Percentiles rank a stretch among this genome's conserved stretches.
Evolutionary conservation across 1,284 basidiomycete genomes (phyloP).

Genomic region (Pascua sp.): DNA sequence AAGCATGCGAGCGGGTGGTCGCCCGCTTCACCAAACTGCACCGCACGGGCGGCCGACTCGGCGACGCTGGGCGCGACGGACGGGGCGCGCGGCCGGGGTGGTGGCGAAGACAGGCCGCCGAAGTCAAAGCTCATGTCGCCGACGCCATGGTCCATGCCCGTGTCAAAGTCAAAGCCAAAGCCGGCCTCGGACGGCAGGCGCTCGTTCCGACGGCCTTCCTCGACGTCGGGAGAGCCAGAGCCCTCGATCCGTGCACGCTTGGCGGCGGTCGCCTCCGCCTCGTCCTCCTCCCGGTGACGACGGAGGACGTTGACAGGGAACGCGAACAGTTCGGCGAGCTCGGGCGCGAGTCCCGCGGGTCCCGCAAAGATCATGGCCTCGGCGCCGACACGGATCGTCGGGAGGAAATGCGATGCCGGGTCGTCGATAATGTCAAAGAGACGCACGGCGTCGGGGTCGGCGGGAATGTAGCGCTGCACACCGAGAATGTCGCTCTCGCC

Average conservation of each 20-base stretch:
- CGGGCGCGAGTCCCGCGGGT: conserved; percentile 64
- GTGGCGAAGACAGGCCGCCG: background rate
- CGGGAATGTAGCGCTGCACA: conserved; percentile 75
- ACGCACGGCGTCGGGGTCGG: conserved; percentile 73
- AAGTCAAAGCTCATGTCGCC: conserved; percentile 20
- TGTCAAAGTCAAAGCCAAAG: conserved; percentile 20
- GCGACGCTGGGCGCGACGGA: conserved; percentile 35
- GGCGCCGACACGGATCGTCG: conserved; percentile 64
- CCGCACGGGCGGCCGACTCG: conserved; percentile 53
- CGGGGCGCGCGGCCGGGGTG: conserved; percentile 18
- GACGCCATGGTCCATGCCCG: conserved; percentile 3
- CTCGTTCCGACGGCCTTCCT: conserved; percentile 57
- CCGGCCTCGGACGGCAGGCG: conserved; percentile 17
- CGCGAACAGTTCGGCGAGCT: conserved; percentile 76
- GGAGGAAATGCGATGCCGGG: conserved; percentile 77
- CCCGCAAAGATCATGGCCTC: conserved; percentile 71
- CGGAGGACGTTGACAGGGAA: conserved; percentile 61
- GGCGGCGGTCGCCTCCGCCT: conserved; percentile 13
- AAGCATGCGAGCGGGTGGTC: conserved; percentile 77
- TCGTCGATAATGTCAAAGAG: conserved; percentile 79
- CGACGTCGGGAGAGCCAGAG: conserved; percentile 58
- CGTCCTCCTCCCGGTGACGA: conserved; percentile 52
- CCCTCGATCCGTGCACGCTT: conserved; percentile 30
- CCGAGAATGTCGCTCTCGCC: conserved; percentile 70
- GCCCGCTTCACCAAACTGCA: conserved; percentile 10